These are phyloP conservation scores for Fraxinus dipetala DNA, from an alignment of 305 asterid genomes.

Conservation along the genomic window DNA sequence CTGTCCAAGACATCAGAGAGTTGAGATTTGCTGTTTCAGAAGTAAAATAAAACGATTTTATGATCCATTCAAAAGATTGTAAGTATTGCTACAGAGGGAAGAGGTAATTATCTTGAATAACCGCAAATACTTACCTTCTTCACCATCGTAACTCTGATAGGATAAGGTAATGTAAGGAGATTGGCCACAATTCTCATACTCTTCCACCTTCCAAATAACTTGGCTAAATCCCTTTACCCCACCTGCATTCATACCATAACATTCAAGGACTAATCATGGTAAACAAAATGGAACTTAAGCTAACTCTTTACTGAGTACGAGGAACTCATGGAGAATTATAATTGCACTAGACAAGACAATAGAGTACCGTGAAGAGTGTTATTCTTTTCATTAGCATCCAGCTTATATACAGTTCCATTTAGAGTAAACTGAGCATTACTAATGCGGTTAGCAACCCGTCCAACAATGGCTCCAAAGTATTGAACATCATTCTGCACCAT, in stretches of 20 bases:
- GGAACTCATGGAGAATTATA: background rate
- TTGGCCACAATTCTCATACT: constrained; percentile 34
- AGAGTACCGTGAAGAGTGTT: constrained; percentile 73
- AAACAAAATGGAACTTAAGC: background rate
- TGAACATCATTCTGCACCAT: constrained; percentile 48
- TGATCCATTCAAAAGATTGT: background rate
- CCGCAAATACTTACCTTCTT: constrained; percentile 43
- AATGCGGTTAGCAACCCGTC: constrained; percentile 73
- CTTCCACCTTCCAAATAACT: constrained; percentile 60
- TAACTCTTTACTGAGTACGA: background rate
- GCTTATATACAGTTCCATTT: constrained; percentile 61
- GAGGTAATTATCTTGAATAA: background rate
- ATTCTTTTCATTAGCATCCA: constrained; percentile 56
- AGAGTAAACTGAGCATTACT: constrained; percentile 67
- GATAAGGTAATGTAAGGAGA: constrained; percentile 51
- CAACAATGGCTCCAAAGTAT: constrained; percentile 69
- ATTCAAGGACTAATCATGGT: background rate
- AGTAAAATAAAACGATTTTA: background rate
- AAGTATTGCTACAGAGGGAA: background rate
- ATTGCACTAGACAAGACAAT: background rate
- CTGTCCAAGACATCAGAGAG: constrained; percentile 25
- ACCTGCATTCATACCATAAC: constrained; percentile 35
- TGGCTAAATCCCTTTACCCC: constrained; percentile 67
- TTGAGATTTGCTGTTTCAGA: background rate
- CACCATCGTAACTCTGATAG: constrained; percentile 69